Conservation (phyloP, 164 flowering plant species). For the Brasenia schreberi region DNA sequence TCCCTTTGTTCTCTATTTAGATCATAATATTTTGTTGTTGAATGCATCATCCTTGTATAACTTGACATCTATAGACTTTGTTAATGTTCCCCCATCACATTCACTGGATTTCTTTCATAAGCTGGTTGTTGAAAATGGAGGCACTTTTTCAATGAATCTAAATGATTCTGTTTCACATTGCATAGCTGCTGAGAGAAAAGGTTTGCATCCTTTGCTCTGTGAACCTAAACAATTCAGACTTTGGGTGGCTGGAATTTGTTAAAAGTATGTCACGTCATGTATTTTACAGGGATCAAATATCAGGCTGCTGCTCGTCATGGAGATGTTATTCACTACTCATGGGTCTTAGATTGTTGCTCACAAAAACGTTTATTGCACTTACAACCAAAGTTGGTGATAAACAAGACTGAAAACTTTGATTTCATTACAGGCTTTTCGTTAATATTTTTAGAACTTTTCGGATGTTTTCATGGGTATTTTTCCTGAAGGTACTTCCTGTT, state of each 20-base stretch:
- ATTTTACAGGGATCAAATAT: slow-evolving; percentile 65
- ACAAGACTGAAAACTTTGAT: background rate
- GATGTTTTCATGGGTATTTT: background rate
- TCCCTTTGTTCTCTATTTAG: too few relatives aligned
- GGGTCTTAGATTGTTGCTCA: slow-evolving; percentile 78
- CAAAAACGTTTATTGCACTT: slow-evolving; percentile 64
- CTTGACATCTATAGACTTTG: slow-evolving; percentile 66
- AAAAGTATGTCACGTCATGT: background rate
- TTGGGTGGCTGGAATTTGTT: background rate
- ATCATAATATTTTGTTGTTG: too few relatives aligned
- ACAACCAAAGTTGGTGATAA: slow-evolving; percentile 58
- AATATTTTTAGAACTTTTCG: background rate
- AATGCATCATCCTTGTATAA: too few relatives aligned
- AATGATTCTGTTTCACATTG: slow-evolving; percentile 84
- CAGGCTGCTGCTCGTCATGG: slow-evolving; percentile 82
- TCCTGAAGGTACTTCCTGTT: slow-evolving; percentile 57
- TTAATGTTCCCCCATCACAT: slow-evolving; percentile 55
- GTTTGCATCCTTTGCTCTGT: slow-evolving; percentile 23
- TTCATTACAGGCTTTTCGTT: too few relatives aligned
- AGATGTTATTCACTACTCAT: slow-evolving; percentile 79
- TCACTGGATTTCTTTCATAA: slow-evolving; percentile 74
- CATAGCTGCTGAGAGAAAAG: slow-evolving; percentile 84
- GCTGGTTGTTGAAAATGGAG: slow-evolving; percentile 86
- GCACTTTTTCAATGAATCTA: slow-evolving; percentile 87
- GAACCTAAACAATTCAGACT: background rate